A percentile compares a stretch with the other conserved stretches of the same genome.
phyloP scores from a whole-genome alignment of 225 moss, liverwort and hornwort genomes.

The Neckera pumila region DNA sequence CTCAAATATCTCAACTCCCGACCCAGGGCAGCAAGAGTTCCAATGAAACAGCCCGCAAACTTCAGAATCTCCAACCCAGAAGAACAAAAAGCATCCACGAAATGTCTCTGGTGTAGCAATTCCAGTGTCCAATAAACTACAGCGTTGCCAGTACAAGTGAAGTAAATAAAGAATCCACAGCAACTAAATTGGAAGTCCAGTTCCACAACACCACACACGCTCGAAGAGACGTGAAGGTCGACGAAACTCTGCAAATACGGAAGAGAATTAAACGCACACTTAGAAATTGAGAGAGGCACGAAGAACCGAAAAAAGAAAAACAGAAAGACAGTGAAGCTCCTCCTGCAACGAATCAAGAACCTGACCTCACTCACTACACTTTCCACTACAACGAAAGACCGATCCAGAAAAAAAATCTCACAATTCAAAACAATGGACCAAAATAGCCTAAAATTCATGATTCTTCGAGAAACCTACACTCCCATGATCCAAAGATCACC shows the following conservation, averaged over 20 bases:
- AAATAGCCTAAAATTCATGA: background rate
- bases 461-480: background rate
- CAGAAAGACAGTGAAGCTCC: background rate
- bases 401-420: background rate
- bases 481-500: background rate
- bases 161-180: background rate
- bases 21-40: background rate
- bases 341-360: background rate
- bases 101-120: slow-evolving; percentile 1
- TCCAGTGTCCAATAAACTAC: background rate
- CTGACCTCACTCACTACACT: background rate
- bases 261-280: background rate
- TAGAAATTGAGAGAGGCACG: background rate
- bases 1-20: background rate
- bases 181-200: background rate
- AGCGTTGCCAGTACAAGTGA: background rate
- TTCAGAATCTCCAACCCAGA: background rate
- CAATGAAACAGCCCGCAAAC: background rate
- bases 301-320: background rate
- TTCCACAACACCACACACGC: background rate
- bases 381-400: background rate
- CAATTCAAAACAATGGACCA: background rate
- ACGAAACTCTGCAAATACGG: background rate
- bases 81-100: background rate
- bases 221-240: background rate